Base-by-base conservation (phyloP, 2,329 filamentous ascomycete species). In the Calonectria multiphialidica region DNA sequence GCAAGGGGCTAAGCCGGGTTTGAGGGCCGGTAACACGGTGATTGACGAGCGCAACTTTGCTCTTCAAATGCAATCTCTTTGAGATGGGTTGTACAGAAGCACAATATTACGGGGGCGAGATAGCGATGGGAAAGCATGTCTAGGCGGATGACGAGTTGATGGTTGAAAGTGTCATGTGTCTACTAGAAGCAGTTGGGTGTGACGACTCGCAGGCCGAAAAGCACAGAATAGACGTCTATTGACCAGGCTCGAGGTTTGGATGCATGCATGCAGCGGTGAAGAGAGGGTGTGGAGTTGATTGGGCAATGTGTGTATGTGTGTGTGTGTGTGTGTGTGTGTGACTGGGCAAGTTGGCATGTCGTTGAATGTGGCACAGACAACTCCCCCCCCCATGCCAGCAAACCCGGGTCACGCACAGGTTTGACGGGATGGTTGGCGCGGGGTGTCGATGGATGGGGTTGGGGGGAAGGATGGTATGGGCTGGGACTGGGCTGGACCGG, bases 11-110 rank as follows among this genome's bases (percentile, higher is more conserved):
- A 80, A 77, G 64, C 81, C 83, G 1, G 75, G 80, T 15, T 74
- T 85, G 59, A 80, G 78, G 59, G 82, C 83, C 15, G 84, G 84
- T 1, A 81, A 84, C 71, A 86, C 84, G 15, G 83, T 82, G 13
- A 80, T 85, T 73, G 83, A 85, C 61, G 82, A 84, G 53, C 80
- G 83, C 37, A 84, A 81, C 73, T 84, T 84, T 62, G 66, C 68
- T 35, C 62, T 72, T 50, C 42, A 68, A 55, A 71, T 47, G 30
- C 37, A 62, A 50, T 45, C 62, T 62, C 25, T 57, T 64, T 68
- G 37, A 62, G 57, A 50, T 74, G 63, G 69, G 59, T 73, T 49
- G 71, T 67, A 62, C 59, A 42, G 50, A 70, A 12, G 25, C 63
- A 50, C 28, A 65, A 73, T 74, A 70, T 76, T 68, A 72, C 64